phyloP scores from a whole-genome alignment of 2,329 filamentous ascomycete genomes.

The Cytospora schulzeri region DNA sequence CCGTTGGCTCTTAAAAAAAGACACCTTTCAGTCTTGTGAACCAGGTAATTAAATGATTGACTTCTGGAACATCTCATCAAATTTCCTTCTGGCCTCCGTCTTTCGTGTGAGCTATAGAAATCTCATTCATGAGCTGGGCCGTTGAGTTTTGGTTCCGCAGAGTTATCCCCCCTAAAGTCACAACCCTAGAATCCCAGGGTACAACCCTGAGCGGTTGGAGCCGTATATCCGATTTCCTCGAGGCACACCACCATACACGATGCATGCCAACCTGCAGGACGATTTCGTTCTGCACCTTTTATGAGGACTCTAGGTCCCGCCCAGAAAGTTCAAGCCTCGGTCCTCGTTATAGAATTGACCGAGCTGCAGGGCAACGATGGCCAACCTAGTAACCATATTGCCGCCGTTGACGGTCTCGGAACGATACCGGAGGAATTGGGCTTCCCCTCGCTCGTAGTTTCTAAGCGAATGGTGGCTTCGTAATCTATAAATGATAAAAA shows the following conservation, averaged over 20 bases:
- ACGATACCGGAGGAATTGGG: conserved; percentile 12
- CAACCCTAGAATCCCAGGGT: background rate
- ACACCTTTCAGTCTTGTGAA: too few species aligned
- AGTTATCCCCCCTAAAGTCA: too few species aligned
- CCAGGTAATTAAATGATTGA: too few species aligned
- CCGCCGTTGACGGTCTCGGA: conserved; percentile 5
- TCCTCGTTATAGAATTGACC: conserved; percentile 9
- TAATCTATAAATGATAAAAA: background rate
- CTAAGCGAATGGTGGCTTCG: background rate
- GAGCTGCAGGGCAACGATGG: conserved; percentile 5
- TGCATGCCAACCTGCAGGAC: background rate
- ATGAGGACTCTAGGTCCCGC: background rate
- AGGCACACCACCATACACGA: background rate
- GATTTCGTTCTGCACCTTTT: background rate
- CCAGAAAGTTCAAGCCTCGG: background rate
- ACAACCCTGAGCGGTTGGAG: background rate
- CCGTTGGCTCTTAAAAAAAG: background rate
- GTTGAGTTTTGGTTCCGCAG: background rate
- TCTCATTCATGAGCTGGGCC: background rate
- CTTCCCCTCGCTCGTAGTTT: conserved; percentile 1
- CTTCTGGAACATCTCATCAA: background rate
- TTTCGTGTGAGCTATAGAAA: background rate
- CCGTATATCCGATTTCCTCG: background rate
- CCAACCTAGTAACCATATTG: background rate
- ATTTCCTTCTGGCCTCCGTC: background rate